Evolutionary conservation across 352 stramenopile species (phyloP).

Genomic region (Pythium oligandrum): DNA sequence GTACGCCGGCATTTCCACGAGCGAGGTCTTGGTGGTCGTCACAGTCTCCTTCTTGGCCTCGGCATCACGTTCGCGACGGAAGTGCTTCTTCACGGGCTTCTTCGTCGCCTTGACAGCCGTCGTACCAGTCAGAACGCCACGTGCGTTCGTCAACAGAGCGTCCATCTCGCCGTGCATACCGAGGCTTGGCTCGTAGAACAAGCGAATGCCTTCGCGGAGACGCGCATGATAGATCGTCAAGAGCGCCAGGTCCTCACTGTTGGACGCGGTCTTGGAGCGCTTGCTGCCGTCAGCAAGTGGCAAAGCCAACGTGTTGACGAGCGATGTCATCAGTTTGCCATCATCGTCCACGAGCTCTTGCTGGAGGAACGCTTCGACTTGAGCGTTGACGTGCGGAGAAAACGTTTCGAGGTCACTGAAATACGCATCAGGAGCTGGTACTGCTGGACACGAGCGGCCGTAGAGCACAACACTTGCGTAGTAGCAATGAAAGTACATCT

Average conservation of each 20-base stretch:
- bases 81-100: conserved; percentile 61
- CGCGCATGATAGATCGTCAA: conserved; percentile 56
- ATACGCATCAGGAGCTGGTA: conserved; percentile 54
- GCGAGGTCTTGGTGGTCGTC: conserved; percentile 9
- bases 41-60: conserved; percentile 12
- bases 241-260: conserved; percentile 32
- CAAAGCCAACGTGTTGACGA: conserved; percentile 41
- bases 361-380: conserved; percentile 57
- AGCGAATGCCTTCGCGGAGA: conserved; percentile 55
- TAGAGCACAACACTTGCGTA: conserved; percentile 71
- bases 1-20: conserved; percentile 51
- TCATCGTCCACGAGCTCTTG: conserved; percentile 30
- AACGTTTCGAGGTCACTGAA: conserved; percentile 52
- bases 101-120: conserved; percentile 20
- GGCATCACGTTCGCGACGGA: conserved; percentile 28
- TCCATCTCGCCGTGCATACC: conserved; percentile 82
- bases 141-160: conserved; percentile 36
- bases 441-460: conserved; percentile 49
- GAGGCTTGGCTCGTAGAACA: conserved; percentile 78
- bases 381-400: conserved; percentile 23
- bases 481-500: conserved; percentile 83
- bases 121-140: conserved; percentile 19
- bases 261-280: neutral
- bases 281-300: conserved; percentile 6
- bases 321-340: conserved; percentile 8